Evolutionary conservation across 2,329 filamentous ascomycete genomes (phyloP), one percentile per base, ranked within the genome.

Genomic region (Pseudogymnoascus sp.): DNA sequence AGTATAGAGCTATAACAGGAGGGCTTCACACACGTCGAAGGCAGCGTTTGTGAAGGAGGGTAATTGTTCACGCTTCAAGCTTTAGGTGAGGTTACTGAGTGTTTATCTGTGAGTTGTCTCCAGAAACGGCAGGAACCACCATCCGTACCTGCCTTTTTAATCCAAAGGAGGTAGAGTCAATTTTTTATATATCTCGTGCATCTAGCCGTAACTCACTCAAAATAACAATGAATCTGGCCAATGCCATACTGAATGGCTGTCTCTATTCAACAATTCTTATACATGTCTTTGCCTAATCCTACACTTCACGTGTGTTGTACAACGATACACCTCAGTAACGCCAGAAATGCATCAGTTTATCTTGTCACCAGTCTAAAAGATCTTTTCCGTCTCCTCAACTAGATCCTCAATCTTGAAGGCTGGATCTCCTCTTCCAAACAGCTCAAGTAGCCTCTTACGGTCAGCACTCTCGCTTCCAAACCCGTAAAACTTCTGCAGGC

Each of bases 401-500:
- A 99, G 75, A 75, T 87, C 87, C 74, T 97, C 90, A 6, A 99
- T 82, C 69, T 84, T 91, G 74, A 99, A 99, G 62, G 80, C 80
- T 64, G 78, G 78, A 76, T 96, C 92, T 0, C 93, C 95, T 21
- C 79, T 81, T 0, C 84, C 88, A 75, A 99, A 99, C 82, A 88
- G 87, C 75, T 91, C 86, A 73, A 97, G 75, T 73, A 99, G 74
- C 72, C 82, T 85, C 77, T 89, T 87, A 67, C 84, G 83, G 66
- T 81, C 80, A 1, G 77, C 79, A 68, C 86, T 86, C 6, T 75
- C 75, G n/a, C 73, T 77, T 62, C 73, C 79, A 67, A 85, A 84
- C 17, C 88, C 85, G 73, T 99, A 99, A 76, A 99, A 99, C 72
- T 91, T 87, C 80, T 99, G 95, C 78, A 99, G 78, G 70, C 91